Evolutionary conservation across 805 yeast species (phyloP).

Genomic region (Saccharomycopsis oosterbeekiorum): DNA sequence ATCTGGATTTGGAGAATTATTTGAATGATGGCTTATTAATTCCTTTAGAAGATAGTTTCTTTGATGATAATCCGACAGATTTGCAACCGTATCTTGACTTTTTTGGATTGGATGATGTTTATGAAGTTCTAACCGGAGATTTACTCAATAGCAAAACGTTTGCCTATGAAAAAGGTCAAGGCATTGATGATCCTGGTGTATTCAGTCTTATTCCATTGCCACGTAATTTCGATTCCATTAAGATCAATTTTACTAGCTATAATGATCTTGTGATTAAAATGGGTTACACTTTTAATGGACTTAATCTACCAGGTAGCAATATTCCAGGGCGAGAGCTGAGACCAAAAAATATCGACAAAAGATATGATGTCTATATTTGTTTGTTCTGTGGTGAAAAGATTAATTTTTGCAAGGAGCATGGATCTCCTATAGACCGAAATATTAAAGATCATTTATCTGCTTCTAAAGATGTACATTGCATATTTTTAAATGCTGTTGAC

Average conservation of each 20-base stretch:
- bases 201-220: slow-evolving; percentile 47
- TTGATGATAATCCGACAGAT: slow-evolving; percentile 1
- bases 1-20: slow-evolving; percentile 2
- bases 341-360: slow-evolving; percentile 1
- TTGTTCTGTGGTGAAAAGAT: slow-evolving; percentile 36
- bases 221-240: slow-evolving; percentile 27
- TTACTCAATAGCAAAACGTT: neutral
- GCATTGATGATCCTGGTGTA: slow-evolving; percentile 44
- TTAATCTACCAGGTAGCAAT: neutral
- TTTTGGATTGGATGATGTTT: slow-evolving; percentile 3
- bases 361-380: slow-evolving; percentile 38
- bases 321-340: neutral
- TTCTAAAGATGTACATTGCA: neutral
- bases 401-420: slow-evolving; percentile 10
- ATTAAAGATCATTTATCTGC: neutral
- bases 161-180: neutral
- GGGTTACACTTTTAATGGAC: neutral
- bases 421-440: neutral
- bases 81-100: slow-evolving; percentile 9
- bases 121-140: neutral
- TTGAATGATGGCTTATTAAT: slow-evolving; percentile 9
- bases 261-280: slow-evolving; percentile 16
- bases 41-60: slow-evolving; percentile 5
- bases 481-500: slow-evolving; percentile 18
- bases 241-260: slow-evolving; percentile 25